Conservation (phyloP, 495 filamentous ascomycete genomes). For the Corynascus novoguineensis region DNA sequence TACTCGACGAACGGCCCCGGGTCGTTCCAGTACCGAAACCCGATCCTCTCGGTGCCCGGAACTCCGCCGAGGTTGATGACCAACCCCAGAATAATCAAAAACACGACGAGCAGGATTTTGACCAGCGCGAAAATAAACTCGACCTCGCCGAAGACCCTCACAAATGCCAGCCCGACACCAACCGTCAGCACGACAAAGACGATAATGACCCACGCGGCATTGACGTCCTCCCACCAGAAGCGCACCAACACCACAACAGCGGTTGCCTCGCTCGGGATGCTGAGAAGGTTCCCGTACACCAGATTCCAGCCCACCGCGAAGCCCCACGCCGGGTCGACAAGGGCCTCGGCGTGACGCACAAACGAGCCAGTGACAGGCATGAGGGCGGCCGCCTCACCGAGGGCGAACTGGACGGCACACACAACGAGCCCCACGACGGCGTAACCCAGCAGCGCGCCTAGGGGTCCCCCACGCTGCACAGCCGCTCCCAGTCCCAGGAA, state of each 20-base stretch:
- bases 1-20: conserved; percentile 67
- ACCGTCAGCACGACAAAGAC: conserved; percentile 52
- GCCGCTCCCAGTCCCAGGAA: conserved; percentile 47
- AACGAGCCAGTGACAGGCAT: conserved; percentile 54
- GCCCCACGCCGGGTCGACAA: conserved; percentile 71
- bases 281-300: conserved; percentile 45
- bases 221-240: conserved; percentile 50
- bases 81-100: conserved; percentile 62
- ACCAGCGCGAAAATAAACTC: conserved; percentile 56
- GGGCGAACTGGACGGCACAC: conserved; percentile 47
- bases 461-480: conserved; percentile 43
- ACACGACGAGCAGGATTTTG: conserved; percentile 60
- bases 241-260: conserved; percentile 55
- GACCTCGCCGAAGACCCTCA: conserved; percentile 58
- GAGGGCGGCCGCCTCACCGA: conserved; percentile 60
- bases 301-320: conserved; percentile 68
- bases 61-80: conserved; percentile 61
- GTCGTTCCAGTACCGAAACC: conserved; percentile 62
- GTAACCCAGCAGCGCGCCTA: conserved; percentile 51
- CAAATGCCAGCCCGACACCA: conserved; percentile 47
- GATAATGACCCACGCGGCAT: conserved; percentile 50
- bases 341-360: conserved; percentile 62
- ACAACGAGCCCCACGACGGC: conserved; percentile 47
- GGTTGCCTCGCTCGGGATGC: conserved; percentile 57
- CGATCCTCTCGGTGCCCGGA: conserved; percentile 50